Conservation (phyloP, 2,329 filamentous ascomycete species). For the Diaporthe citriasiana region DNA sequence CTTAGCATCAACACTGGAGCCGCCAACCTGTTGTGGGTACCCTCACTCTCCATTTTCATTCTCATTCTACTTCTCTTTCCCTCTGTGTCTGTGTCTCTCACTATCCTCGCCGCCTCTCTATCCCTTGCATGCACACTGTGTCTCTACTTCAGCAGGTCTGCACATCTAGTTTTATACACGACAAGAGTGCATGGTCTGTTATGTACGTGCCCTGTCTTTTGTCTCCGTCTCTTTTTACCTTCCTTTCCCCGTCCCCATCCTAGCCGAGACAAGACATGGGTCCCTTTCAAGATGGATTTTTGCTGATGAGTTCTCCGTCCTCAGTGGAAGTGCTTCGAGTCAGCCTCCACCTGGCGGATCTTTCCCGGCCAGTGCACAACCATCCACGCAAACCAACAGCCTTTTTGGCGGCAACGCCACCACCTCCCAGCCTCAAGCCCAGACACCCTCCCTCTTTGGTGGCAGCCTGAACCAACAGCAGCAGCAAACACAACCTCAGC, state of each 20-base stretch:
- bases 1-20: slow-evolving; percentile 75
- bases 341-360: slow-evolving; percentile 52
- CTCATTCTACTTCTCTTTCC: background rate
- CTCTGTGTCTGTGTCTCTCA: background rate
- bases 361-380: slow-evolving; percentile 41
- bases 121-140: slow-evolving; percentile 4
- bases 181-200: background rate
- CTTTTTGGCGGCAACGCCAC: slow-evolving; percentile 52
- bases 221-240: background rate
- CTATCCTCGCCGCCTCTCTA: background rate
- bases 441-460: slow-evolving; percentile 50
- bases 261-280: slow-evolving; percentile 37
- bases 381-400: slow-evolving; percentile 50
- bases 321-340: slow-evolving; percentile 48
- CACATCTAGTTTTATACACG: background rate
- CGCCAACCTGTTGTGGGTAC: slow-evolving; percentile 69
- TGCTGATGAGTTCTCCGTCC: slow-evolving; percentile 14
- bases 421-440: slow-evolving; percentile 35
- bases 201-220: slow-evolving; percentile 17
- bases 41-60: background rate
- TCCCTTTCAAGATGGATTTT: slow-evolving; percentile 36
- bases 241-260: slow-evolving; percentile 34
- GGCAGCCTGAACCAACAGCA: slow-evolving; percentile 47
- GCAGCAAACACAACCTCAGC: slow-evolving; percentile 45
- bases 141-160: background rate